These are phyloP conservation scores for Debaryomyces sp. DNA, from an alignment of 1,139 yeast species.

Conservation along the genomic window DNA sequence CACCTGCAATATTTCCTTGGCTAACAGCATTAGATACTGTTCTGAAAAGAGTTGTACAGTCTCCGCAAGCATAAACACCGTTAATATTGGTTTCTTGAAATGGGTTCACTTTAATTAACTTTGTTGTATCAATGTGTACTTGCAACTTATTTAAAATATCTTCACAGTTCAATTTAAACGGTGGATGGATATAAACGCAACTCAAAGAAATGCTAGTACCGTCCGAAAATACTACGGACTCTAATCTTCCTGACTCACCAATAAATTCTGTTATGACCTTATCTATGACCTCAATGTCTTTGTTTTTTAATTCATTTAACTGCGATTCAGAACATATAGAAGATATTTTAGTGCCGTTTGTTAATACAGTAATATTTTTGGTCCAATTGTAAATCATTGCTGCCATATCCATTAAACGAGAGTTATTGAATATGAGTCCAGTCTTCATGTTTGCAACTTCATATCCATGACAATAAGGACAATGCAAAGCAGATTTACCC, in stretches of 20 bases:
- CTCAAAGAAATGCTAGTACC: neutral
- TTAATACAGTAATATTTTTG: slow-evolving; percentile 4
- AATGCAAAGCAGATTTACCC: slow-evolving; percentile 8
- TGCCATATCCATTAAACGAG: neutral
- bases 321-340: neutral
- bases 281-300: neutral
- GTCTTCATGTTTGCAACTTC: slow-evolving; percentile 4
- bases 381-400: slow-evolving; percentile 4
- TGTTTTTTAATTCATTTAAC: neutral
- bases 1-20: neutral
- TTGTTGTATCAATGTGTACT: neutral
- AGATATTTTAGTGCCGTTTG: slow-evolving; percentile 1
- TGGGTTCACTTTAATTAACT: neutral
- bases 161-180: slow-evolving; percentile 4
- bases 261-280: neutral
- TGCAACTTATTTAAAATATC: slow-evolving; percentile 5
- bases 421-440: neutral
- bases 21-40: neutral
- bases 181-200: slow-evolving; percentile 2
- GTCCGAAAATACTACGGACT: neutral
- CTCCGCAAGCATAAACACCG: neutral
- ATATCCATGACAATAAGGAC: slow-evolving; percentile 10
- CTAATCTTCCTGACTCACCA: neutral
- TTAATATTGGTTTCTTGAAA: neutral
- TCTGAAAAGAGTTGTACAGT: neutral